Evolutionary conservation across 257 asterid species (phyloP).

Genomic region (Plantago elongata): DNA sequence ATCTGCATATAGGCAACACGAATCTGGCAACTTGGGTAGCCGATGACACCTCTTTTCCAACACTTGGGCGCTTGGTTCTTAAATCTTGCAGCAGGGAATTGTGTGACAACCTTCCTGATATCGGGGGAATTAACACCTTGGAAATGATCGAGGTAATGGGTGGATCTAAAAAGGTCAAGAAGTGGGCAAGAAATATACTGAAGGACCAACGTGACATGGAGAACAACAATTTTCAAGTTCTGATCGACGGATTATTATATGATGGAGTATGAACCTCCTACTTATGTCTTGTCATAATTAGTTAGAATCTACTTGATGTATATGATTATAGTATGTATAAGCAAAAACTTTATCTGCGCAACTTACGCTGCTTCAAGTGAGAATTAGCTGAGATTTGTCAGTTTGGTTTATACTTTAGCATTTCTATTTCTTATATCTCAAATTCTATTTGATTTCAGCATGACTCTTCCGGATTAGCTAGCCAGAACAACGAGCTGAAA

Average conservation of each 20-base stretch:
- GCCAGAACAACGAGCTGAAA: constrained; percentile 67
- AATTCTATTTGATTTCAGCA: constrained; percentile 34
- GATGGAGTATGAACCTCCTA: no score
- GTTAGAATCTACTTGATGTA: no score
- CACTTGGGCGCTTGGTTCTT: neutral
- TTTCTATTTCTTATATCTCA: constrained; percentile 5
- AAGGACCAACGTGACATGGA: neutral
- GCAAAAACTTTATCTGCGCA: constrained; percentile 73
- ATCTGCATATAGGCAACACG: neutral
- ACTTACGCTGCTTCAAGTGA: constrained; percentile 65
- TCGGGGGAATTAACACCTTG: neutral
- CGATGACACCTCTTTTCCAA: neutral
- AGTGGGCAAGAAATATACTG: neutral
- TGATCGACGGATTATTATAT: neutral
- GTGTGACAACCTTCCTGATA: neutral
- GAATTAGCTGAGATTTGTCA: constrained; percentile 18
- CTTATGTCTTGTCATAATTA: no score
- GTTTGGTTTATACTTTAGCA: neutral
- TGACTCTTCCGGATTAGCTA: constrained; percentile 57
- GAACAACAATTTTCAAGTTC: neutral
- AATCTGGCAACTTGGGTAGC: neutral
- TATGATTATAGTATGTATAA: no score
- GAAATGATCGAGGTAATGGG: neutral
- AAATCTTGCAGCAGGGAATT: neutral
- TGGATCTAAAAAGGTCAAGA: neutral